Evolutionary conservation across 352 stramenopile species (phyloP), one percentile per base, ranked within the genome.

Genomic region (Albugo candida): DNA sequence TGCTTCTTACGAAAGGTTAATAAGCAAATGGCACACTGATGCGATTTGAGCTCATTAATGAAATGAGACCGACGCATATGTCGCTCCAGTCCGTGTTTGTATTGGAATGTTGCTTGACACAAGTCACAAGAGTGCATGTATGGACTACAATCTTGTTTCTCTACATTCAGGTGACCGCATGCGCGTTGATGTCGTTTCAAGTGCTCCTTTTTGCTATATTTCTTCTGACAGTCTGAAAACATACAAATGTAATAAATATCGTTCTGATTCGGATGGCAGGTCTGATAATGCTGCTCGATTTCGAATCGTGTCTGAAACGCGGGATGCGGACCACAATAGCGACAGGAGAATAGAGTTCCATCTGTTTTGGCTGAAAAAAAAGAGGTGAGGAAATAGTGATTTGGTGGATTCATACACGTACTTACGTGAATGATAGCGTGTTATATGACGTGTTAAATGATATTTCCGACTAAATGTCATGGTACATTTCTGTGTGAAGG

Each of bases 1-100:
- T 56, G 71, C 59, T 86, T 89, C 59, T 89, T 89, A 60, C 83
- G 84, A 53, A 86, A 89, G 34, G 58, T 51, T 43, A 71, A 55
- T 0, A 81, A 54, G 54, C 76, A 89, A 41, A 65, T 52, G 2
- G 47, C n/a, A 42, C 76, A 88, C 45, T 67, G 47, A 48, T 78
- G 84, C 17, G 76, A 69, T 12, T 55, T 41, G 41, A 79, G 67
- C 36, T 58, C 53, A 47, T 79, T 84, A 16, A 49, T 41, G 45
- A 82, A 59, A 5, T 66, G 72, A 35, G 59, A 61, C 18, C 74
- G 61, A 34, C 48, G 53, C 0, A 51, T 13, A 49, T 88, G 72
- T 0, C 72, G 61, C 31, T 49, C 61, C 0, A 88, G 53, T 0
- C 64, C 76, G 46, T 88, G 76, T 19, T 75, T 83, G 61, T 85